phyloP scores from a whole-genome alignment of 805 yeast species.

The Cyberlindnera maclurae region DNA sequence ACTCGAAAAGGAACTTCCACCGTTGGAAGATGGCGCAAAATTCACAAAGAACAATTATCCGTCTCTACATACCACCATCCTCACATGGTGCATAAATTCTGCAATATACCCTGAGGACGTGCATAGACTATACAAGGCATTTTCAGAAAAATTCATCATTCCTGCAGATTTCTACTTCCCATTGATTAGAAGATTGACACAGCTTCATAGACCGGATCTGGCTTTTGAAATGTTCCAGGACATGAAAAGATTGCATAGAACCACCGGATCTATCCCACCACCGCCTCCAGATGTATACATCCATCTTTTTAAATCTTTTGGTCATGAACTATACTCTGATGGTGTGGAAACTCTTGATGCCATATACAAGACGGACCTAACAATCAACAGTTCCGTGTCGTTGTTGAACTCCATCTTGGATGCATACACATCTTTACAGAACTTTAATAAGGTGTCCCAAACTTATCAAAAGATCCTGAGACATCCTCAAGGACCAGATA shows the following conservation, averaged over 20 bases:
- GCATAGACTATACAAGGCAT: slow-evolving; percentile 52
- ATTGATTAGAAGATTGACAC: slow-evolving; percentile 48
- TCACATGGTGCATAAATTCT: slow-evolving; percentile 35
- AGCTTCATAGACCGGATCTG: slow-evolving; percentile 47
- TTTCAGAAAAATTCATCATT: slow-evolving; percentile 47
- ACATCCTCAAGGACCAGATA: slow-evolving; percentile 43
- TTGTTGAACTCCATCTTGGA: slow-evolving; percentile 57
- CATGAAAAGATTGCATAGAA: slow-evolving; percentile 47
- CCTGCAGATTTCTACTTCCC: slow-evolving; percentile 56
- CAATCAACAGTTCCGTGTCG: slow-evolving; percentile 46
- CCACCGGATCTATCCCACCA: slow-evolving; percentile 40
- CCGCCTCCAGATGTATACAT: slow-evolving; percentile 52
- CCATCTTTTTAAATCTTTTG: slow-evolving; percentile 54
- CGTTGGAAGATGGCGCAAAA: slow-evolving; percentile 11
- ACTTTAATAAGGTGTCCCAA: slow-evolving; percentile 48
- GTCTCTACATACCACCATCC: slow-evolving; percentile 35
- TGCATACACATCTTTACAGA: slow-evolving; percentile 54
- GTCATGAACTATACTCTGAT: slow-evolving; percentile 48
- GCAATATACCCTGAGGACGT: slow-evolving; percentile 33
- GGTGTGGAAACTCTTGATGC: slow-evolving; percentile 63
- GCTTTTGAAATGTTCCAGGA: slow-evolving; percentile 57
- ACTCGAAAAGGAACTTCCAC: slow-evolving; percentile 36
- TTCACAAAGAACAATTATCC: slow-evolving; percentile 23
- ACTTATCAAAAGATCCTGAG: slow-evolving; percentile 55
- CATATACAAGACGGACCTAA: slow-evolving; percentile 54